Base-by-base conservation (phyloP, 352 stramenopile species). In the Pythium aristosporum region DNA sequence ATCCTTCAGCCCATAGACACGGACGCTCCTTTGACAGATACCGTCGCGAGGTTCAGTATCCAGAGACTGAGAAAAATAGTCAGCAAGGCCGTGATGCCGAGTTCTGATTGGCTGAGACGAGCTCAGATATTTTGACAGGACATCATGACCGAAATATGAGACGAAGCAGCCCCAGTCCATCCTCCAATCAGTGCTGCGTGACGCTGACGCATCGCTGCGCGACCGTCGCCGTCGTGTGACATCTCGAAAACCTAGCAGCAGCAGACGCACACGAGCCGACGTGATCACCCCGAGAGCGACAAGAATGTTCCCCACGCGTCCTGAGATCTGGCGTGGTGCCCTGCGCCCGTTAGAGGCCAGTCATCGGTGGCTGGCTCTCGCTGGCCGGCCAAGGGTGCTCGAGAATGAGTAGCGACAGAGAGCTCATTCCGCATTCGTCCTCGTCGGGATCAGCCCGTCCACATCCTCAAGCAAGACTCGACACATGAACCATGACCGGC, bases 401-500 rank as follows among this genome's bases (percentile, higher is more conserved):
- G 25, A 30, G 21, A 51, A 30, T 20, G 23, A 37, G 37, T 23
- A 59, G 15, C 18, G 30, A 62, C 5, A n/a, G 25, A 43, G 36
- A n/a, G 42, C 11, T 54, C 55, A 62, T 62, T 62, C 23, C n/a
- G 21, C 44, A 43, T 52, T 61, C 37, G 39, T 18, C 41, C 30
- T 51, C 32, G 55, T 47, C 25, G 12, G 28, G 28, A 61, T 9
- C 54, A 30, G 3, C 12, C 20, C 10, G 13, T n/a, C 36, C 36
- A 21, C 34, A 53, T 32, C 18, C 12, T n/a, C 4, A 20, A 36
- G 10, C 9, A 34, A 36, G 34, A 25, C 21, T 18, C 48, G 36
- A 25, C 51, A 55, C 60, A 67, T 57, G 34, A 52, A 61, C 55
- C 61, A 67, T 67, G 61, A 60, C 52, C 52, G 53, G 42, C 44